Conservation (phyloP, 257 asterid species). For the Orobanche coerulescens region DNA sequence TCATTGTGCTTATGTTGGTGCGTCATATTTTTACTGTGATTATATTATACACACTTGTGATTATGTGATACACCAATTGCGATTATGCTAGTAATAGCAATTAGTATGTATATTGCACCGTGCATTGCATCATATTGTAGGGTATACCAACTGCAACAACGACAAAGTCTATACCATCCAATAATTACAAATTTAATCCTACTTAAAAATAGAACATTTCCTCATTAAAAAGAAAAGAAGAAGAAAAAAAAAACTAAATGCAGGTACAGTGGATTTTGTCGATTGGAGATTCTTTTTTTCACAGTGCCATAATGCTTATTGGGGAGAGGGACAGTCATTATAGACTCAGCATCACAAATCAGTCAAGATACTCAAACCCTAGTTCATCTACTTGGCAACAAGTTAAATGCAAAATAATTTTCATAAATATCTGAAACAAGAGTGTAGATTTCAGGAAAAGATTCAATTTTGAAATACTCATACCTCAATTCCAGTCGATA, state of each 20-base stretch:
- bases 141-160: too few species aligned
- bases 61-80: too few species aligned
- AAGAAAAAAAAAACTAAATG: background rate
- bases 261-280: too few species aligned
- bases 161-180: background rate
- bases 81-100: too few species aligned
- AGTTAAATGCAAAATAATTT: background rate
- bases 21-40: too few species aligned
- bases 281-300: too few species aligned
- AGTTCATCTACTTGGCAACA: background rate
- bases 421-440: background rate
- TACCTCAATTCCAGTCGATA: conserved; percentile 4
- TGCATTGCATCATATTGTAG: too few species aligned
- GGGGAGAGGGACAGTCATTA: background rate
- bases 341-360: background rate
- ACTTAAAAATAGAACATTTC: background rate
- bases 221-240: background rate
- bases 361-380: background rate
- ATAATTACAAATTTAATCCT: background rate
- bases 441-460: background rate
- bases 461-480: background rate
- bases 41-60: too few species aligned
- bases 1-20: too few species aligned
- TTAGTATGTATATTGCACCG: too few species aligned
- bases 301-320: background rate